Conservation (phyloP, 2,329 filamentous ascomycete genomes). For the Eutypella sp. region DNA sequence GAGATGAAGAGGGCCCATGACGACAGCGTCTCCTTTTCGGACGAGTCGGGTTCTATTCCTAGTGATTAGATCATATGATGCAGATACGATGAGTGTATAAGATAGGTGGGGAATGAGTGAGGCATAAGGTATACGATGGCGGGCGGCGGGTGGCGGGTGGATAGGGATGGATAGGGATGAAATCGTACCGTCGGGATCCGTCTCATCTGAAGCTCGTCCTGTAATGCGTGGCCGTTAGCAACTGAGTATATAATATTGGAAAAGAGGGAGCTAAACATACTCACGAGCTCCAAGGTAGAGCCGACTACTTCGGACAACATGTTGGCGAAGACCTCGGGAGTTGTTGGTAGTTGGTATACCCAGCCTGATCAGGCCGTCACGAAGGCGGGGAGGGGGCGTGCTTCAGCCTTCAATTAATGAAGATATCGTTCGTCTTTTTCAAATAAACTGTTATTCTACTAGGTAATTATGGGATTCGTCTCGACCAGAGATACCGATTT, state of each 20-base stretch:
- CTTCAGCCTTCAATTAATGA: slow-evolving; percentile 2
- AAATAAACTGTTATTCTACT: not conserved
- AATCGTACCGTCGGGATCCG: slow-evolving; percentile 41
- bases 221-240: slow-evolving; percentile 13
- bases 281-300: slow-evolving; percentile 33
- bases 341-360: no score
- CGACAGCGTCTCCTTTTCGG: slow-evolving; percentile 88
- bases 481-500: no score
- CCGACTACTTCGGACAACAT: slow-evolving; percentile 33
- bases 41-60: slow-evolving; percentile 65
- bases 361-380: slow-evolving; percentile 1
- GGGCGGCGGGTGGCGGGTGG: no score
- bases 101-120: slow-evolving; percentile 8
- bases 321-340: slow-evolving; percentile 15
- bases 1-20: slow-evolving; percentile 98
- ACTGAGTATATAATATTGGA: slow-evolving; percentile 1
- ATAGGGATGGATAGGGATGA: not conserved
- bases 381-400: not conserved
- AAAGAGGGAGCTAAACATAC: slow-evolving; percentile 27
- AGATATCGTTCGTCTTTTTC: not conserved
- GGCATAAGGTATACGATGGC: no score
- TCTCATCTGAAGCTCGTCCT: slow-evolving; percentile 42
- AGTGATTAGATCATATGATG: slow-evolving; percentile 18
- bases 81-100: slow-evolving; percentile 1
- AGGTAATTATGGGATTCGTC: no score